phyloP scores from a whole-genome alignment of 2,329 filamentous ascomycete genomes.

The Arachnomyces sp. region DNA sequence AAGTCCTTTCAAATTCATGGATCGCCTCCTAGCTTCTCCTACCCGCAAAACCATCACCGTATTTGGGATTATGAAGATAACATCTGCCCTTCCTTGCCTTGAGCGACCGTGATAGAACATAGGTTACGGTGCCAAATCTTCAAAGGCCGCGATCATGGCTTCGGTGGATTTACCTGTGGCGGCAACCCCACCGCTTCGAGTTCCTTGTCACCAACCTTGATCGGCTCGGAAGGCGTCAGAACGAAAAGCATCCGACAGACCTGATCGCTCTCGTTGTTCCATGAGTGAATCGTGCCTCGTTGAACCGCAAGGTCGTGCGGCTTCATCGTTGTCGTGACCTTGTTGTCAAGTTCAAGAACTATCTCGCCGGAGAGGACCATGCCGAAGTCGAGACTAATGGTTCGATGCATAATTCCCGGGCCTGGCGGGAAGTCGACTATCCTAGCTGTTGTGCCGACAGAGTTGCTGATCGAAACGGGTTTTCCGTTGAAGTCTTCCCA shows the following conservation, averaged over 20 bases:
- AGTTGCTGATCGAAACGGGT: slow-evolving; percentile 16
- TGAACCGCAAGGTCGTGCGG: slow-evolving; percentile 24
- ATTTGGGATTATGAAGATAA: too few relatives aligned
- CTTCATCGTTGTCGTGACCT: slow-evolving; percentile 18
- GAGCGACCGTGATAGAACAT: too few relatives aligned
- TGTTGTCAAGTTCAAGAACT: slow-evolving; percentile 22
- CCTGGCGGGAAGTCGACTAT: slow-evolving; percentile 22
- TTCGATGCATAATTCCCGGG: slow-evolving; percentile 18
- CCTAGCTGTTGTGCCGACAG: slow-evolving; percentile 14
- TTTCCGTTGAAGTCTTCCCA: slow-evolving; percentile 18
- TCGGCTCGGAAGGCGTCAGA: slow-evolving; percentile 10
- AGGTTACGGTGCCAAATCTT: too few relatives aligned
- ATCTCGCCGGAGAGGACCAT: slow-evolving; percentile 24
- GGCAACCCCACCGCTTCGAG: slow-evolving; percentile 14
- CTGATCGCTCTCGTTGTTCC: slow-evolving; percentile 15
- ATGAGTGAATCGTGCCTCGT: slow-evolving; percentile 21
- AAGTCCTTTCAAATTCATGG: too few relatives aligned
- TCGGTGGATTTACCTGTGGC: slow-evolving; percentile 4
- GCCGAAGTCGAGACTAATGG: slow-evolving; percentile 23
- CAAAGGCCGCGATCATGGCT: too few relatives aligned
- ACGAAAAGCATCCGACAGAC: slow-evolving; percentile 17
- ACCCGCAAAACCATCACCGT: too few relatives aligned
- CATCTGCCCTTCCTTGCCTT: too few relatives aligned
- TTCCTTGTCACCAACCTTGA: slow-evolving; percentile 13
- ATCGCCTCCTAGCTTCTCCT: too few relatives aligned